Base-by-base conservation (phyloP, 768 basidiomycete species). In the Arthromyces matolae region DNA sequence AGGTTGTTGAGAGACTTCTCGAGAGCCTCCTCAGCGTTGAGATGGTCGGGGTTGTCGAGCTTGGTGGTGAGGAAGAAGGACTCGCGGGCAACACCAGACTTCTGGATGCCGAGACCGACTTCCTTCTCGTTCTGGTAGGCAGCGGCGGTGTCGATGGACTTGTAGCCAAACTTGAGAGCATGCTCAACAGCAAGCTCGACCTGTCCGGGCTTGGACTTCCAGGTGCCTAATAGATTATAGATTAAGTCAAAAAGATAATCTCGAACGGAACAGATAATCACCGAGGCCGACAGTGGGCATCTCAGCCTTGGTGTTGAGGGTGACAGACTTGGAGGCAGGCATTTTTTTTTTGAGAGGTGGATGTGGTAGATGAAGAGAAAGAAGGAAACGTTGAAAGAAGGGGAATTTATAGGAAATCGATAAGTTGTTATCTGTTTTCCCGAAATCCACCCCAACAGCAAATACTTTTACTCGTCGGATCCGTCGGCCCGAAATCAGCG, bases 31-130 rank as follows among this genome's bases (percentile, higher is more conserved):
- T 71, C 74, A 8, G 80, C 77, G 27, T 73, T 63, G 47, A 69
- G 65, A 60, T 89, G 88, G 61, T 84, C 78, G 39, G 70, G 64
- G 64, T 83, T 84, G 60, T 78, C 72, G 45, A 86, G 73, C 65
- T 86, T 86, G 49, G 83, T 86, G 49, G 89, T 91, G 50, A 94
- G 66, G 76, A 93, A 94, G 66, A 94, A 77, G 47, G 83, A 71
- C 28, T 71, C 70, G 48, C 93, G 79, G 5, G 80, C 73, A 13
- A 93, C 79, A 9, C 88, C 90, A 19, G 84, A 86, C 10, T 73
- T 69, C 56, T 78, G 82, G 68, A 93, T 84, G 24, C 91, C 92
- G 45, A 80, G 59, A 12, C 91, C 92, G 35, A 94, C 92, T 64
- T 89, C 88, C 28, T 72, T 69, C 66, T 93, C 88, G 61, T 92